These are phyloP conservation scores for Epichloe hybrida DNA, from an alignment of 2,329 filamentous ascomycete genomes.

Conservation along the genomic window DNA sequence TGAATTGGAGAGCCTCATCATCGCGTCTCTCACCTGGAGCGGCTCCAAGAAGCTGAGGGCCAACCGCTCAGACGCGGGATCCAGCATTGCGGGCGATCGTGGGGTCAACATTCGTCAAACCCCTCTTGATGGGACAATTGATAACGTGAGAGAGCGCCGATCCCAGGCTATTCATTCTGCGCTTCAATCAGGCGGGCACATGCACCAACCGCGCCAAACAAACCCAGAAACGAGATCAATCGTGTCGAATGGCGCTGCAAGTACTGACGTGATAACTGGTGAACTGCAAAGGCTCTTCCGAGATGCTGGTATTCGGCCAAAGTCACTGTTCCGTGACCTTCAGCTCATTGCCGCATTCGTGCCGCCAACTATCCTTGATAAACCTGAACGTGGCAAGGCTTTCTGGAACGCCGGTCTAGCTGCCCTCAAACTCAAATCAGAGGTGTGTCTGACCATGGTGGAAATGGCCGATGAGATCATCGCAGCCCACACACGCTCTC, in stretches of 20 bases:
- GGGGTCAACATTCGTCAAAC: conserved; percentile 24
- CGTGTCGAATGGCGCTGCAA: conserved; percentile 35
- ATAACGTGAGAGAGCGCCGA: conserved; percentile 55
- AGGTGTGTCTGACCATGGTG: conserved; percentile 69
- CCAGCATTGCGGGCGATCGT: conserved; percentile 21
- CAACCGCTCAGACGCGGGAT: conserved; percentile 24
- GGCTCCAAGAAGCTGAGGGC: conserved; percentile 21
- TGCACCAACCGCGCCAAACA: conserved; percentile 25
- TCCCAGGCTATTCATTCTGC: conserved; percentile 33
- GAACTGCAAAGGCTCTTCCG: conserved; percentile 55
- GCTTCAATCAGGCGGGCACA: conserved; percentile 17
- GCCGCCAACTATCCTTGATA: conserved; percentile 44
- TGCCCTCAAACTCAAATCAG: conserved; percentile 75
- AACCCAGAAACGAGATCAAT: conserved; percentile 35
- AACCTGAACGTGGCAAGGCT: conserved; percentile 55
- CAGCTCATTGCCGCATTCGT: conserved; percentile 62
- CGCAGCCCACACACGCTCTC: conserved; percentile 49
- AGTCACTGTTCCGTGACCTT: conserved; percentile 67
- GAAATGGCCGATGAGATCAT: conserved; percentile 44
- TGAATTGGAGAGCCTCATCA: conserved; percentile 70
- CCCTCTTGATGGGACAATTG: conserved; percentile 52
- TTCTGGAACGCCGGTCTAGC: conserved; percentile 87
- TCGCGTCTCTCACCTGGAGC: conserved; percentile 47
- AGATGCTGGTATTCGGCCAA: conserved; percentile 56
- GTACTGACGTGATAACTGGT: conserved; percentile 51